These are phyloP conservation scores for Alternaria angustiovoidea DNA, from an alignment of 2,329 filamentous ascomycete genomes.

Conservation along the genomic window DNA sequence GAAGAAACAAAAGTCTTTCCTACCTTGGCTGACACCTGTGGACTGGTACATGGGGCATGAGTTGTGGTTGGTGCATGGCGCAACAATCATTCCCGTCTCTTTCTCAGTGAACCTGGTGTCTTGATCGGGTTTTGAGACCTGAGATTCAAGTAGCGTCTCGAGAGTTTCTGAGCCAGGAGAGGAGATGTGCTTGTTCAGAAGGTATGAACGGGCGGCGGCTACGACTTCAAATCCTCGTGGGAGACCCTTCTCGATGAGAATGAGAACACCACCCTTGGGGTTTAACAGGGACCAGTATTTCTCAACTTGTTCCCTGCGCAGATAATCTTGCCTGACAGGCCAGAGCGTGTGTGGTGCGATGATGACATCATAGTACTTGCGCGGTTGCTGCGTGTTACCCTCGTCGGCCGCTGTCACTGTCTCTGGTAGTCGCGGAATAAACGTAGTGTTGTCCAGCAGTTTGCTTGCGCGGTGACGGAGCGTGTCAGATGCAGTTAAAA, in stretches of 20 bases:
- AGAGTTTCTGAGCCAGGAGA: constrained; percentile 63
- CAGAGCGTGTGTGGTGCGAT: constrained; percentile 87
- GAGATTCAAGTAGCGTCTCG: constrained; percentile 49
- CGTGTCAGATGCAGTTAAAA: constrained; percentile 77
- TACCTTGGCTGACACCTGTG: constrained; percentile 73
- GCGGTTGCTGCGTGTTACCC: constrained; percentile 49
- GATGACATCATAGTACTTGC: constrained; percentile 88
- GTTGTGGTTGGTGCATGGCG: constrained; percentile 83
- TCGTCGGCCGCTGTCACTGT: constrained; percentile 71
- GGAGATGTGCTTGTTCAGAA: constrained; percentile 78
- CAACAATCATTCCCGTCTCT: constrained; percentile 69
- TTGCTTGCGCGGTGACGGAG: constrained; percentile 78
- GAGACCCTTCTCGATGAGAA: constrained; percentile 89
- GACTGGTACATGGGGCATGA: constrained; percentile 87
- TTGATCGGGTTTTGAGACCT: constrained; percentile 50
- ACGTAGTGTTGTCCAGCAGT: constrained; percentile 87
- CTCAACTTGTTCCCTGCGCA: constrained; percentile 80
- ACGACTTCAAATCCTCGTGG: constrained; percentile 92
- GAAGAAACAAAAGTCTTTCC: constrained; percentile 93
- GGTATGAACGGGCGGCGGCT: constrained; percentile 79
- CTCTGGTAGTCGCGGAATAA: constrained; percentile 90
- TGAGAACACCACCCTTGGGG: constrained; percentile 82
- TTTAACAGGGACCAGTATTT: constrained; percentile 90
- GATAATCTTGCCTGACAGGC: constrained; percentile 75
- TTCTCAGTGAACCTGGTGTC: constrained; percentile 53